Evolutionary conservation across 2,329 filamentous ascomycete species (phyloP), one percentile per base, ranked within the genome.

Genomic region (Ceratocystis variospora): DNA sequence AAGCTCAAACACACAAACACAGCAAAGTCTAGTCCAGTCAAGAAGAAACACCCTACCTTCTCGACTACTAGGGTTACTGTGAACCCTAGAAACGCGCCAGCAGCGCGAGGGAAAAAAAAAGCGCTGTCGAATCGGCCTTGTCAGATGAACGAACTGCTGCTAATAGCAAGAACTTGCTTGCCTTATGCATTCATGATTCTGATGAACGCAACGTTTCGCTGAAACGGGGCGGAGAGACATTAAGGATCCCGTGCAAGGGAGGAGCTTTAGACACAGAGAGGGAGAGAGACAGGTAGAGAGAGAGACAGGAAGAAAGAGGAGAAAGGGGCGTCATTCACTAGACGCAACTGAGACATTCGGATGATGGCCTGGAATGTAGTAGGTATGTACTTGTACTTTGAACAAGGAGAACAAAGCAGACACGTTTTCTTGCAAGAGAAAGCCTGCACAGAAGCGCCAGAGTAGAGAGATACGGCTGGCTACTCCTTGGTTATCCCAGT

Each of bases 141-240:
- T 28, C 48, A 19, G 22, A 53, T 8, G 37, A 53, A 28, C 19
- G 7, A 53, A 5, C 48, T 4, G 2, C 19, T 25, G 3, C 25
- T 15, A 33, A 19, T 7, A 37, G 17, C 4, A 50, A 59, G n/a
- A 59, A 25, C 22, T 25, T 25, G 37, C 28, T 37, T 62, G 59
- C 33, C 59, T 62, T n/a, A 33, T 25, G 28, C 53, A 31, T 31
- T 33, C n/a, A 59, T 17, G 17, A 31, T 59, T 59, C 53, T 59
- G 53, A 59, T 28, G 15, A 59, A 59, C 53, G 53, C 53, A 59
- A 59, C 53, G 53, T 59, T 59, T 59, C 53, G 28, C 53, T 33
- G 53, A 59, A 31, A 59, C 25, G 53, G 10, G 8, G 15, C n/a
- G 53, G 28, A 33, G 53, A 57, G 53, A 59, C 53, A 59, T 10